Evolutionary conservation across 2,329 filamentous ascomycete species (phyloP).

Genomic region (Coniochaeta hoffmannii): DNA sequence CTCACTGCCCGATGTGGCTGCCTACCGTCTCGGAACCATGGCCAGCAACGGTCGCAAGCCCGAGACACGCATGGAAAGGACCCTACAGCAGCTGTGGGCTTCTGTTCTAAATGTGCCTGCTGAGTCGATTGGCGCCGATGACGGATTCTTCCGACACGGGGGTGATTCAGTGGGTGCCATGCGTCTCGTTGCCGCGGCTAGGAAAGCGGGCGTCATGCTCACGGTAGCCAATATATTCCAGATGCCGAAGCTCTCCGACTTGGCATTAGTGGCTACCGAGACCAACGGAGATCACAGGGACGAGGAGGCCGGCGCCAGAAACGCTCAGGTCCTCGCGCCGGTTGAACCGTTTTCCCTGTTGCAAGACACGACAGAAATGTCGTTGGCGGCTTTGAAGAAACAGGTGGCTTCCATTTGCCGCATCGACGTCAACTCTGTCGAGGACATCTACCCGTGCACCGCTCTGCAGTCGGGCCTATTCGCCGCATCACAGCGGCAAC

Average conservation of each 20-base stretch:
- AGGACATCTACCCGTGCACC: slow-evolving; percentile 1
- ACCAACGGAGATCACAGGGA: neutral
- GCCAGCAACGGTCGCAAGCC: slow-evolving; percentile 22
- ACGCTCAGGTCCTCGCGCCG: slow-evolving; percentile 3
- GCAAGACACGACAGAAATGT: neutral
- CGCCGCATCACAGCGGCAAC: neutral
- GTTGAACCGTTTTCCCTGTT: slow-evolving; percentile 9
- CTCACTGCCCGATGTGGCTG: neutral
- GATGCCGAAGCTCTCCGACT: slow-evolving; percentile 38
- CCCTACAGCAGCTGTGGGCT: slow-evolving; percentile 40
- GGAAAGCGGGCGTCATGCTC: slow-evolving; percentile 37
- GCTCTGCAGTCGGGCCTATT: neutral
- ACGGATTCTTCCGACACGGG: slow-evolving; percentile 54
- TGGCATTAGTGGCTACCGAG: slow-evolving; percentile 32
- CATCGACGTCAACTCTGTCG: neutral
- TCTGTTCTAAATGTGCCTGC: slow-evolving; percentile 34
- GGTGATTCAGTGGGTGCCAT: slow-evolving; percentile 55
- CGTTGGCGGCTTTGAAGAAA: slow-evolving; percentile 3
- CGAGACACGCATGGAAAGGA: slow-evolving; percentile 30
- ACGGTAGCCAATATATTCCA: slow-evolving; percentile 50
- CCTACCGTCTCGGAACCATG: slow-evolving; percentile 16
- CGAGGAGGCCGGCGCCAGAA: neutral
- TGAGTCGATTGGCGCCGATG: slow-evolving; percentile 41
- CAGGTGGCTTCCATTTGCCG: slow-evolving; percentile 9
- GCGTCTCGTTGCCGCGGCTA: slow-evolving; percentile 50